Conservation (phyloP, 208 protist species). For the Crithidia thermophila region DNA sequence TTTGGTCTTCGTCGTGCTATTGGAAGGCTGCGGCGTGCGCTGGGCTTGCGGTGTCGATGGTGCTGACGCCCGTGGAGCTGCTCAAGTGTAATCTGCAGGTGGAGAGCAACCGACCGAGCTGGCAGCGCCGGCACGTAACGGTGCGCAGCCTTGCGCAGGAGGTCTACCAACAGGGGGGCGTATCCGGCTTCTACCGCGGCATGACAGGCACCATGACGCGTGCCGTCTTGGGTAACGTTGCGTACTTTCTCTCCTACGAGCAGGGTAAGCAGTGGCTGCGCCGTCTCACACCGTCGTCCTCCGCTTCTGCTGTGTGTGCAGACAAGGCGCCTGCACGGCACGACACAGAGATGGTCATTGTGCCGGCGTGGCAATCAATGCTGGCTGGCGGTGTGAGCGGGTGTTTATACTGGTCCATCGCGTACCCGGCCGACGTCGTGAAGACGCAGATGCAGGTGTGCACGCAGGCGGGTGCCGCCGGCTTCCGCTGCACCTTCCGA, state of each 20-base stretch:
- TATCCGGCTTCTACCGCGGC: constrained; percentile 66
- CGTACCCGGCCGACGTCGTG: constrained; percentile 86
- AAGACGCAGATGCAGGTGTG: constrained; percentile 86
- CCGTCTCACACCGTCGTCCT: constrained; percentile 21
- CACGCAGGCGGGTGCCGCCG: constrained; percentile 21
- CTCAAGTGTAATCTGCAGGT: constrained; percentile 78
- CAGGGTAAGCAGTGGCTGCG: constrained; percentile 46
- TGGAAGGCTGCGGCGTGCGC: constrained; percentile 43
- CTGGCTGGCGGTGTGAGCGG: constrained; percentile 79
- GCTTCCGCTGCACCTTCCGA: constrained; percentile 30
- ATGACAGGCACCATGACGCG: constrained; percentile 60
- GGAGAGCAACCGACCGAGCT: constrained; percentile 13
- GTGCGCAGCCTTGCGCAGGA: constrained; percentile 14
- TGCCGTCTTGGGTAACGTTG: constrained; percentile 74
- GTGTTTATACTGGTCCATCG: constrained; percentile 75
- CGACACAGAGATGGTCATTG: too few species aligned
- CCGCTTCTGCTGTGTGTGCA: constrained; percentile 2
- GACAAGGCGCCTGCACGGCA: too few species aligned
- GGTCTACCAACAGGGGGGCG: constrained; percentile 15
- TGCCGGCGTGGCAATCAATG: constrained; percentile 51
- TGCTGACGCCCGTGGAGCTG: constrained; percentile 70
- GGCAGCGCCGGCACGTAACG: constrained; percentile 19
- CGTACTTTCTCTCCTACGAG: constrained; percentile 82
- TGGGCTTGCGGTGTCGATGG: constrained; percentile 62
- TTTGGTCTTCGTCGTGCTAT: constrained; percentile 27